Conservation (phyloP, 495 filamentous ascomycete species). For the Talaromyces trachyspermus region DNA sequence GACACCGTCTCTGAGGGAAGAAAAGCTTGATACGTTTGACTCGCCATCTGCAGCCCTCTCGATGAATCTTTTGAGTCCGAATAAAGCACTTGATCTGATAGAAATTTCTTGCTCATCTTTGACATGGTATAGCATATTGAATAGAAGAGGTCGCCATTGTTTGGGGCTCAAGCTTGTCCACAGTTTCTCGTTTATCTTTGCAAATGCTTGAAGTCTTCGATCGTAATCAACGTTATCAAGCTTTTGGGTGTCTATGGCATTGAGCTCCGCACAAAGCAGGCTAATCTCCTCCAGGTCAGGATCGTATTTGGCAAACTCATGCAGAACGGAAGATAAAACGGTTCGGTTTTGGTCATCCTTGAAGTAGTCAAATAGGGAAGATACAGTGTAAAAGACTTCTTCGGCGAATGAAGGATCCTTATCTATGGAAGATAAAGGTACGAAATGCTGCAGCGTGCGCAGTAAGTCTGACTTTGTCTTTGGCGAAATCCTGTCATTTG, state of each 20-base stretch:
- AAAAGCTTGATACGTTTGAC: conserved; percentile 32
- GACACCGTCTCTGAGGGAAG: conserved; percentile 48
- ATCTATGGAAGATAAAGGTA: conserved; percentile 52
- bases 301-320: conserved; percentile 58
- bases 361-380: conserved; percentile 79
- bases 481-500: conserved; percentile 68
- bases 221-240: conserved; percentile 85
- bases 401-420: conserved; percentile 38
- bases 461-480: conserved; percentile 77
- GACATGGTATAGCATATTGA: conserved; percentile 85
- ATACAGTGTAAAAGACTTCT: conserved; percentile 53
- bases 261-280: conserved; percentile 67
- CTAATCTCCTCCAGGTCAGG: conserved; percentile 55
- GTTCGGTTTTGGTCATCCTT: conserved; percentile 67
- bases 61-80: conserved; percentile 73
- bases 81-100: conserved; percentile 77
- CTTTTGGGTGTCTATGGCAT: conserved; percentile 59
- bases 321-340: conserved; percentile 62
- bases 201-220: conserved; percentile 69
- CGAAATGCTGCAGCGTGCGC: conserved; percentile 64
- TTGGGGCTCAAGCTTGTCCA: conserved; percentile 51
- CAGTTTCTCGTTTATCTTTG: conserved; percentile 51
- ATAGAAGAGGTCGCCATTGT: conserved; percentile 85
- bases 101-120: conserved; percentile 81
- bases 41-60: conserved; percentile 42